These are phyloP conservation scores for Dioszegia crocea DNA, from an alignment of 768 basidiomycete species.

Conservation along the genomic window DNA sequence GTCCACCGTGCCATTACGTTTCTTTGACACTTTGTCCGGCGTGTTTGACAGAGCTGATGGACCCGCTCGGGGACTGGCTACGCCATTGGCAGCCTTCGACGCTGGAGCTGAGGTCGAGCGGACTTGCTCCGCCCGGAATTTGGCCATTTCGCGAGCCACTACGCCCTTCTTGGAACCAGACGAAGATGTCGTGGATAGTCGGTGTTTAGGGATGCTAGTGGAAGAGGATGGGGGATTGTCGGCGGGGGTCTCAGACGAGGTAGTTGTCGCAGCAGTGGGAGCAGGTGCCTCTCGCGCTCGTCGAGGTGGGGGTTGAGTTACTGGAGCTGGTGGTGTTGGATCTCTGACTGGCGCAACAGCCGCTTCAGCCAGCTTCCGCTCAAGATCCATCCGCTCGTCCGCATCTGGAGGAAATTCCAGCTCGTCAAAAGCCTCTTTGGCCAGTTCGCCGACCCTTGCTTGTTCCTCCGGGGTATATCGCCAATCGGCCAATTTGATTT, in stretches of 20 bases:
- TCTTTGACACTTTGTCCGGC: constrained; percentile 2
- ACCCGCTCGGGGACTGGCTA: constrained; percentile 12
- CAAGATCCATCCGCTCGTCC: constrained; percentile 34
- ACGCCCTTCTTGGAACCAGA: constrained; percentile 11
- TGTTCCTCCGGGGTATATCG: constrained; percentile 36
- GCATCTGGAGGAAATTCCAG: constrained; percentile 28
- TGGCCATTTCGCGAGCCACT: constrained; percentile 28
- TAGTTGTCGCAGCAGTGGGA: background rate
- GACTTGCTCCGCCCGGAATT: constrained; percentile 26
- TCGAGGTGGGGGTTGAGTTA: no score
- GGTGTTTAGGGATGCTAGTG: background rate
- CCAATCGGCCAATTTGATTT: constrained; percentile 38
- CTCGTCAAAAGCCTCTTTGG: constrained; percentile 36
- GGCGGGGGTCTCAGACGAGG: background rate
- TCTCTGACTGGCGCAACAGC: background rate
- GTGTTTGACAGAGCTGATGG: background rate
- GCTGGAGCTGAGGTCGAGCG: constrained; percentile 27
- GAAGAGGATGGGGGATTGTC: background rate
- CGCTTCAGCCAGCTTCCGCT: constrained; percentile 19
- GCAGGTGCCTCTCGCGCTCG: no score
- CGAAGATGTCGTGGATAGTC: background rate
- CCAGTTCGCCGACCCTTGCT: constrained; percentile 19
- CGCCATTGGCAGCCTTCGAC: constrained; percentile 12
- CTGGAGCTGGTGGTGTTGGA: no score
- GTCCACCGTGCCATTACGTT: background rate